Evolutionary conservation across 331 rosid genomes (phyloP).

Genomic region (Pyracantha coccinea): DNA sequence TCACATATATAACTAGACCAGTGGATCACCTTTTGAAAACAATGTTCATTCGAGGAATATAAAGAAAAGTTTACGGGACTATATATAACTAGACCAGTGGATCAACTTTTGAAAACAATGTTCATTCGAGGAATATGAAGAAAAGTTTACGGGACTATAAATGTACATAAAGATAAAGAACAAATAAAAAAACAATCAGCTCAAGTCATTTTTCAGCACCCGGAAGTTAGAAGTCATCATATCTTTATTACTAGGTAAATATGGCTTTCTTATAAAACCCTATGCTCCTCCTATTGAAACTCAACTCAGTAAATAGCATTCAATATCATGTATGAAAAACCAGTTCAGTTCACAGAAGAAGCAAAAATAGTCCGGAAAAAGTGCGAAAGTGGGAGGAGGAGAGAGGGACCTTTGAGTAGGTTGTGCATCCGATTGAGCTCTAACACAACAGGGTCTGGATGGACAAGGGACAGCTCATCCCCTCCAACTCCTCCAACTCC

Average conservation of each 20-base stretch:
- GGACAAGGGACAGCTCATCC: conserved; percentile 44
- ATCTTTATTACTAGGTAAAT: not conserved
- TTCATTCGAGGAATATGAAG: no score
- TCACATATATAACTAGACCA: not conserved
- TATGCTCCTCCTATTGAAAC: not conserved
- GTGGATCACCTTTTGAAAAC: no score
- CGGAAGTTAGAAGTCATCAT: no score
- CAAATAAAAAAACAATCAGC: not conserved
- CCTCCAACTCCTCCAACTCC: not conserved
- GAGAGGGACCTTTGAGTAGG: conserved; percentile 50
- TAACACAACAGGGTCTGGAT: conserved; percentile 47
- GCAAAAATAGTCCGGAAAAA: not conserved
- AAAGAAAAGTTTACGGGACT: no score
- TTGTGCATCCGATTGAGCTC: conserved; percentile 73
- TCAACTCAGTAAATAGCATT: not conserved
- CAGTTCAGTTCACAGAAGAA: not conserved
- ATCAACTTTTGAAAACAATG: no score
- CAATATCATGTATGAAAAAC: not conserved
- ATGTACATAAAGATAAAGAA: not conserved
- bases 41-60: no score
- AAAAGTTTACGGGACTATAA: no score
- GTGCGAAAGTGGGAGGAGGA: not conserved
- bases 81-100: no score
- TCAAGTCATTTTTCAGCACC: not conserved
- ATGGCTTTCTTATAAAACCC: not conserved